A percentile compares a stretch with the other conserved stretches of the same genome.
phyloP scores from a whole-genome alignment of 2,329 filamentous ascomycete genomes.

The Trichoderma citrinoviride region DNA sequence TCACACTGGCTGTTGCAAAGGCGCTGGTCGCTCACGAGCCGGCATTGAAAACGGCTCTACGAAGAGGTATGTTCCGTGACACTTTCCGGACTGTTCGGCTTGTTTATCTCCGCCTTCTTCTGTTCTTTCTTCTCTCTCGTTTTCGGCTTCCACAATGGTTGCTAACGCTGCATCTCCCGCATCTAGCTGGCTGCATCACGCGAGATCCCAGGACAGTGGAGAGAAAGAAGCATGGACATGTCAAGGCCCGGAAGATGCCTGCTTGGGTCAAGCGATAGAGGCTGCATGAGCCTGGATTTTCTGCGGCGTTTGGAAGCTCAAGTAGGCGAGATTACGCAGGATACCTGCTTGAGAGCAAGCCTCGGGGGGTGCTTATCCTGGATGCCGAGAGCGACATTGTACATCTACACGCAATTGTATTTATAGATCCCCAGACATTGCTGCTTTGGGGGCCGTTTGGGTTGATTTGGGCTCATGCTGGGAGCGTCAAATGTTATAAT shows the following conservation, averaged over 20 bases:
- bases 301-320: constrained; percentile 6
- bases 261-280: constrained; percentile 86
- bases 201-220: constrained; percentile 90
- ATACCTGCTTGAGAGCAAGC: neutral
- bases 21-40: constrained; percentile 90
- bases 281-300: neutral
- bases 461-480: neutral
- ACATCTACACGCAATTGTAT: constrained; percentile 19
- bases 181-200: constrained; percentile 83
- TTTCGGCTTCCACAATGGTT: constrained; percentile 22
- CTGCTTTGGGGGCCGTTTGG: neutral
- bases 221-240: constrained; percentile 93
- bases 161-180: constrained; percentile 40
- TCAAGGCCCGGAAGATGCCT: constrained; percentile 98
- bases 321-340: constrained; percentile 18
- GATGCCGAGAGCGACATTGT: constrained; percentile 14
- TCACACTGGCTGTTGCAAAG: constrained; percentile 86
- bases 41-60: constrained; percentile 78
- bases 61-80: constrained; percentile 68
- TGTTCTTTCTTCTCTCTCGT: neutral
- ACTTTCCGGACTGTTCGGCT: neutral
- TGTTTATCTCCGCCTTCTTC: neutral
- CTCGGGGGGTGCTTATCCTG: neutral
- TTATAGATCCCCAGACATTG: constrained; percentile 18
- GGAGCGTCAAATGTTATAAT: constrained; percentile 1